Conservation (phyloP, 2,329 filamentous ascomycete genomes). For the Lachnellula cervina region DNA sequence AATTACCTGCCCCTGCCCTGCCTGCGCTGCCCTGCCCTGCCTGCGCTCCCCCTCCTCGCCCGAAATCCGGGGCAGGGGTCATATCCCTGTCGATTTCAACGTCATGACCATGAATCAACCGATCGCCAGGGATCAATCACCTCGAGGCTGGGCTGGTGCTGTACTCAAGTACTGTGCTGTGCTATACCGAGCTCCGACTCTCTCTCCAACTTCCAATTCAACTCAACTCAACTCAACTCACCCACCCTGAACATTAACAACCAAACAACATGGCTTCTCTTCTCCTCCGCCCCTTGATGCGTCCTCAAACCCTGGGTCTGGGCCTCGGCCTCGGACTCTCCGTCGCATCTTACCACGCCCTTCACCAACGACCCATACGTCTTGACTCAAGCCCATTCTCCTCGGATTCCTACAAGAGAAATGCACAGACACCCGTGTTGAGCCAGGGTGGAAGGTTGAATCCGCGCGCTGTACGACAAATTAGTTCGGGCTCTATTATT, state of each 20-base stretch:
- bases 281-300: constrained; percentile 28
- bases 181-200: too few relatives aligned
- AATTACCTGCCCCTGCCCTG: too few relatives aligned
- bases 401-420: constrained; percentile 15
- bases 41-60: too few relatives aligned
- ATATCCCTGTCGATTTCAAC: too few relatives aligned
- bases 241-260: too few relatives aligned
- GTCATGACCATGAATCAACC: too few relatives aligned
- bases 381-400: constrained; percentile 26
- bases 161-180: too few relatives aligned
- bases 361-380: constrained; percentile 29
- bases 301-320: constrained; percentile 30
- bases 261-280: constrained; percentile 25
- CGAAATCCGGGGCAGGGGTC: too few relatives aligned
- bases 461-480: constrained; percentile 27
- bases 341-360: constrained; percentile 30
- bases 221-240: too few relatives aligned
- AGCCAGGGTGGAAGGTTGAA: constrained; percentile 20
- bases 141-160: too few relatives aligned
- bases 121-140: too few relatives aligned
- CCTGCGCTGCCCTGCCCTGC: too few relatives aligned
- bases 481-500: constrained; percentile 30
- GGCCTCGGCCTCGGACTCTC: constrained; percentile 35
- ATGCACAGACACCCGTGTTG: constrained; percentile 29
- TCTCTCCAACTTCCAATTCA: background rate